Evolutionary conservation across 2,329 filamentous ascomycete genomes (phyloP), one percentile per base, ranked within the genome.

Genomic region (Beauveria pseudobassiana): DNA sequence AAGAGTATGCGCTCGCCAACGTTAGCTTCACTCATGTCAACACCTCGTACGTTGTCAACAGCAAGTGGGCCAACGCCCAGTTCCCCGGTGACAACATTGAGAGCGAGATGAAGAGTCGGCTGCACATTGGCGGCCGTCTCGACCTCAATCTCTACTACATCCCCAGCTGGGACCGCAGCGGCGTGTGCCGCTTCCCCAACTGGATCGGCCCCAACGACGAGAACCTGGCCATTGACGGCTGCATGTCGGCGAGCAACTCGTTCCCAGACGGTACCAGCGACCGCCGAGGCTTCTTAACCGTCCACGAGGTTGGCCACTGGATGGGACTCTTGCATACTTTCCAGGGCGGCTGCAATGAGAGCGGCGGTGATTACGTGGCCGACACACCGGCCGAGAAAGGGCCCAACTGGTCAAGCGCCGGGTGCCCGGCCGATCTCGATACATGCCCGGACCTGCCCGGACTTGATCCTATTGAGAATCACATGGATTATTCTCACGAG

Each of bases 221-320:
- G 38, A 74, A 70, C 52, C 75, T 76, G 69, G 68, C 72, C 65
- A 64, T 64, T 8, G 76, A 78, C 61, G 73, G 76, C 50, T 80
- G 79, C 71, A 69, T 72, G 61, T 68, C 76, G 57, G 69, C 74
- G 52, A 69, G 69, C 55, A 65, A 67, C 61, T 70, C 71, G 22
- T 69, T 77, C n/a, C 76, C 75, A 18, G 76, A 73, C 18, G 74
- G 76, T 50, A 50, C 14, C 9, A 72, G 76, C 64, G 74, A 68
- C 64, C 69, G 73, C 67, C 65, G 69, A n/a, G 72, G 73, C 20
- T 70, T 69, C 65, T 71, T 71, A 3, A 66, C 64, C 30, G 68
- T 66, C 42, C 78, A 80, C 70, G 78, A 81, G 69, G 69, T 77
- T 49, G 78, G 78, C 18, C 78, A 81, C 71, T 81, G 78, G 78